Percentiles rank a stretch among this genome's conserved stretches.
phyloP scores from a whole-genome alignment of 2,329 filamentous ascomycete species.

The Allantophomopsis cytisporea region DNA sequence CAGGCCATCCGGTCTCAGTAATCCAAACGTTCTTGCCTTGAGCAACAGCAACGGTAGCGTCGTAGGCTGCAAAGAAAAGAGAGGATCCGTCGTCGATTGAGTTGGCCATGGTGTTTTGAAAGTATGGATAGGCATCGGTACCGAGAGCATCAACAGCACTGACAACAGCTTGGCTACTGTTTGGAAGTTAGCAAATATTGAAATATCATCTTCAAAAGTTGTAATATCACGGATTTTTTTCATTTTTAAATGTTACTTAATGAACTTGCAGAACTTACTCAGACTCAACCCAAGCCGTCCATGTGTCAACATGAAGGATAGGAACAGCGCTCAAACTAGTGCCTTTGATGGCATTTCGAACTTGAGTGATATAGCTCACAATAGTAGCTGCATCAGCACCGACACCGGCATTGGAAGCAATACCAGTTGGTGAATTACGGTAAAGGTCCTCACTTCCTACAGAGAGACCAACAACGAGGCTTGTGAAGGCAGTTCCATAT shows the following conservation, averaged over 20 bases:
- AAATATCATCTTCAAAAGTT: too few relatives aligned
- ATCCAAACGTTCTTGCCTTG: constrained; percentile 67
- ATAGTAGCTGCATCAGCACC: constrained; percentile 51
- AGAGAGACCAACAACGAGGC: constrained; percentile 67
- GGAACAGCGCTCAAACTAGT: constrained; percentile 42
- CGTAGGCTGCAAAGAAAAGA: constrained; percentile 56
- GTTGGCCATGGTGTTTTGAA: constrained; percentile 56
- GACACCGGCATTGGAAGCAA: constrained; percentile 43
- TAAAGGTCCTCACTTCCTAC: constrained; percentile 82
- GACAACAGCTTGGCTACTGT: constrained; percentile 51
- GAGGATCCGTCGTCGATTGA: constrained; percentile 45
- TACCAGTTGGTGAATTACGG: constrained; percentile 59
- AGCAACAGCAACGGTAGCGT: constrained; percentile 41
- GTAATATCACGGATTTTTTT: too few relatives aligned
- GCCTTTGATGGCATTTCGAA: constrained; percentile 47
- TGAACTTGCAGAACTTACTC: too few relatives aligned
- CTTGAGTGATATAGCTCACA: constrained; percentile 56
- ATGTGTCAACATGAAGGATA: constrained; percentile 82
- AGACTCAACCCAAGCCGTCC: constrained; percentile 62
- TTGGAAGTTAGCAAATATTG: too few relatives aligned
- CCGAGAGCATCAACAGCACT: constrained; percentile 65
- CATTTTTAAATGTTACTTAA: too few relatives aligned
- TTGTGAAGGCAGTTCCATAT: constrained; percentile 53
- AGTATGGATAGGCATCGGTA: constrained; percentile 77
- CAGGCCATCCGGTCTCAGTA: constrained; percentile 81